Evolutionary conservation across 805 yeast genomes (phyloP).

Genomic region (Huiozyma naganishii): DNA sequence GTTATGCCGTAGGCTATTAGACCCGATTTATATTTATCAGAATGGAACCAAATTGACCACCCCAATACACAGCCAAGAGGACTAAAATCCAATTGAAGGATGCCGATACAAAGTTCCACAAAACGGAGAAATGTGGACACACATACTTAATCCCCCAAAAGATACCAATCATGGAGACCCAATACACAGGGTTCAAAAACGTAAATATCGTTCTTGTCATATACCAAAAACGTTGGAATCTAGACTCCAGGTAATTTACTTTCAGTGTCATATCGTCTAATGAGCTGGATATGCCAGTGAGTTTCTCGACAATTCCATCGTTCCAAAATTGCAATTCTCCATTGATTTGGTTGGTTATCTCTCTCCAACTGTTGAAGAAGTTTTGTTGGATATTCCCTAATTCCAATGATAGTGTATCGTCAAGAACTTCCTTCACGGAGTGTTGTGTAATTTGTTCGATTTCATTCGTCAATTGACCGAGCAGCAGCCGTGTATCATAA

Average conservation of each 20-base stretch:
- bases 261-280: slow-evolving; percentile 9
- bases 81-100: slow-evolving; percentile 6
- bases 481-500: background rate
- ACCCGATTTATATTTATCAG: background rate
- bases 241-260: slow-evolving; percentile 7
- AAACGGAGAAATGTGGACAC: too few relatives aligned
- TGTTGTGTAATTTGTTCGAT: too few relatives aligned
- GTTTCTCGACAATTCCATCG: slow-evolving; percentile 6
- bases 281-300: slow-evolving; percentile 7
- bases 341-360: slow-evolving; percentile 4
- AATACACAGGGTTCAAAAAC: background rate
- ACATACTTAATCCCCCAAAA: too few relatives aligned
- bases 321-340: slow-evolving; percentile 13
- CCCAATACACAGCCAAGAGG: slow-evolving; percentile 6
- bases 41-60: slow-evolving; percentile 6
- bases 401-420: slow-evolving; percentile 14
- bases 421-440: slow-evolving; percentile 5
- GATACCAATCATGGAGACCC: too few relatives aligned
- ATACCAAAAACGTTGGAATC: slow-evolving; percentile 1
- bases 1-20: too few relatives aligned
- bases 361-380: slow-evolving; percentile 8
- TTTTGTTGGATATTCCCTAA: slow-evolving; percentile 26
- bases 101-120: too few relatives aligned
- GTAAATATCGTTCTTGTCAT: background rate
- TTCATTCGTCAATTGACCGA: too few relatives aligned